Conservation (phyloP, 805 yeast species). For the Ogataea chonburiensis region DNA sequence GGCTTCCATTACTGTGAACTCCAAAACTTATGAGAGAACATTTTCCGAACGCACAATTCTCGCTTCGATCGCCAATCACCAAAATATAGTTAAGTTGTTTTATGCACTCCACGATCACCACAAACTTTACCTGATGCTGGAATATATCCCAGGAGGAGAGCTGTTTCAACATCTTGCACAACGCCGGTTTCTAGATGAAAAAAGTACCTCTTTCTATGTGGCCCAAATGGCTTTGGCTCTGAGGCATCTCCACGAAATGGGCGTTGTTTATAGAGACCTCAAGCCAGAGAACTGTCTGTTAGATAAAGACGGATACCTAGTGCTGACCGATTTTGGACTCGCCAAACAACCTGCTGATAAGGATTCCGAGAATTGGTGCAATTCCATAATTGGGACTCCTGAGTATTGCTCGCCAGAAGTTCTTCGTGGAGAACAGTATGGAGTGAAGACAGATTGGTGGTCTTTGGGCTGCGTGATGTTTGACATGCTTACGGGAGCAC, state of each 20-base stretch:
- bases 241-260: conserved; percentile 68
- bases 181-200: conserved; percentile 48
- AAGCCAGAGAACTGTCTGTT: conserved; percentile 87
- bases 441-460: conserved; percentile 84
- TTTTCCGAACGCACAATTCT: conserved; percentile 73
- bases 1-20: conserved; percentile 62
- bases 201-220: conserved; percentile 66
- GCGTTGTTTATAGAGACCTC: conserved; percentile 81
- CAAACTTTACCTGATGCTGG: conserved; percentile 70
- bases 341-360: conserved; percentile 43
- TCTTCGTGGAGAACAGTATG: conserved; percentile 71
- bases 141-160: conserved; percentile 91
- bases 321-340: conserved; percentile 83
- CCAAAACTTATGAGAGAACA: conserved; percentile 63
- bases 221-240: conserved; percentile 81
- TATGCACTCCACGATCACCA: conserved; percentile 79
- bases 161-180: conserved; percentile 59
- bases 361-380: conserved; percentile 42
- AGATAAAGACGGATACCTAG: conserved; percentile 71
- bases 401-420: conserved; percentile 91
- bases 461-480: conserved; percentile 77
- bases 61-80: conserved; percentile 62
- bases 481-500: conserved; percentile 78
- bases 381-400: conserved; percentile 70
- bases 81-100: conserved; percentile 76